Evolutionary conservation across 345 rosid genomes (phyloP).

Genomic region (Microcos paniculata): DNA sequence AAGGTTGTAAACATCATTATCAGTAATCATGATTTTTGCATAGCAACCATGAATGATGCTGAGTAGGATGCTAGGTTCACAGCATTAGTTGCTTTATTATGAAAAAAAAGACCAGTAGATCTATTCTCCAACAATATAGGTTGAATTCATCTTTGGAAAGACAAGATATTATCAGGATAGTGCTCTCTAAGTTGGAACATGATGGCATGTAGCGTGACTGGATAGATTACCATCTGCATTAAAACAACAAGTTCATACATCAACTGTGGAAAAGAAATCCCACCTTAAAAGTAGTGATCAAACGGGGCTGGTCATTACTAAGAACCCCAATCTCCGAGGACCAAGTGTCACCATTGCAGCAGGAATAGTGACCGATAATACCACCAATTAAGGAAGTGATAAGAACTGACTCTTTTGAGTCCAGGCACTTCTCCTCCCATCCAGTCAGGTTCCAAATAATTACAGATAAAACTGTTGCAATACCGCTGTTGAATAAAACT

Average conservation of each 20-base stretch:
- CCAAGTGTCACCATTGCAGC: slow-evolving; percentile 97
- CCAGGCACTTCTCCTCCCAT: slow-evolving; percentile 76
- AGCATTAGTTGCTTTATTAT: not conserved
- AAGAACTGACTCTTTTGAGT: slow-evolving; percentile 48
- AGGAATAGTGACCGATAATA: slow-evolving; percentile 84
- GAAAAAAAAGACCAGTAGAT: not conserved
- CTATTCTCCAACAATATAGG: not conserved
- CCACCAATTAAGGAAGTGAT: slow-evolving; percentile 78
- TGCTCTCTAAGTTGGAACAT: not conserved
- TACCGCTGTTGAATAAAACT: slow-evolving; percentile 75
- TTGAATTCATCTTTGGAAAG: not conserved
- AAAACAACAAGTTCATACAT: not conserved
- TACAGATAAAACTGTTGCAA: slow-evolving; percentile 60
- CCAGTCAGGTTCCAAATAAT: slow-evolving; percentile 51
- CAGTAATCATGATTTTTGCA: not conserved
- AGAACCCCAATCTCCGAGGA: slow-evolving; percentile 98
- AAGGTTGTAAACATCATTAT: slow-evolving; percentile 1
- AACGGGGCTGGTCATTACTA: slow-evolving; percentile 80
- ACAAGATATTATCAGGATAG: not conserved
- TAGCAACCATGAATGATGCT: not conserved
- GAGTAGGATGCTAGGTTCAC: not conserved
- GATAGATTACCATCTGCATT: not conserved
- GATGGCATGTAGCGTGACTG: not conserved
- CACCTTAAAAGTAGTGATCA: slow-evolving; percentile 94
- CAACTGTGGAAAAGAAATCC: slow-evolving; percentile 7